phyloP scores from a whole-genome alignment of 2,329 filamentous ascomycete genomes.

The Xylaria digitata region DNA sequence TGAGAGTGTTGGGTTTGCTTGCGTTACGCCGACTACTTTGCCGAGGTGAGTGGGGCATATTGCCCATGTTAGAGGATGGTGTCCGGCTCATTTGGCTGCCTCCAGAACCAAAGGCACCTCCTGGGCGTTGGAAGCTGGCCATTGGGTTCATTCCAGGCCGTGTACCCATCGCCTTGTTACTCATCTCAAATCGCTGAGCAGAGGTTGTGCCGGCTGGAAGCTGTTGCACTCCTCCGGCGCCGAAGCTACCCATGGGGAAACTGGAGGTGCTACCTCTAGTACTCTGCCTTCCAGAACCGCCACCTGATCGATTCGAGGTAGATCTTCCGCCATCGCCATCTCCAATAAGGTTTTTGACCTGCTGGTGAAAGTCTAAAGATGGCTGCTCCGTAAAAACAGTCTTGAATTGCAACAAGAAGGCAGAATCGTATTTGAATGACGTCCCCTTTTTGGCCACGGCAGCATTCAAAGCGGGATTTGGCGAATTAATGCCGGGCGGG shows the following conservation, averaged over 20 bases:
- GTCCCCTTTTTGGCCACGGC: slow-evolving; percentile 82
- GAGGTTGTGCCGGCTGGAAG: slow-evolving; percentile 83
- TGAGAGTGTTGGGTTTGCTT: slow-evolving; percentile 71
- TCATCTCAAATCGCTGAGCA: slow-evolving; percentile 77
- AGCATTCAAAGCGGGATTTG: slow-evolving; percentile 89
- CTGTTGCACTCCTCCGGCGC: slow-evolving; percentile 52
- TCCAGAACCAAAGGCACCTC: slow-evolving; percentile 70
- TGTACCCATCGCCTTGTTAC: slow-evolving; percentile 62
- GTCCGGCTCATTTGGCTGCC: slow-evolving; percentile 73
- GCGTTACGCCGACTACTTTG: slow-evolving; percentile 71
- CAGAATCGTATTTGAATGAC: slow-evolving; percentile 93
- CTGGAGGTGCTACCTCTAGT: slow-evolving; percentile 64
- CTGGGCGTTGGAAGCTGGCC: slow-evolving; percentile 69
- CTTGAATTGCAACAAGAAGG: slow-evolving; percentile 96
- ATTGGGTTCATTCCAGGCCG: slow-evolving; percentile 64
- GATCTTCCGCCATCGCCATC: slow-evolving; percentile 75
- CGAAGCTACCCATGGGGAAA: slow-evolving; percentile 79
- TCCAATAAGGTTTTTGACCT: slow-evolving; percentile 87
- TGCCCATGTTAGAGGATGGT: slow-evolving; percentile 67
- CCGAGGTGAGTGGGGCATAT: slow-evolving; percentile 77
- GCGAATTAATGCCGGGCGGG: slow-evolving; percentile 84
- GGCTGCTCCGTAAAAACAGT: slow-evolving; percentile 96
- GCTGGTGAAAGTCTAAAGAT: slow-evolving; percentile 89
- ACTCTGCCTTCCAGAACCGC: slow-evolving; percentile 60
- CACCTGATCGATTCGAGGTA: slow-evolving; percentile 70